phyloP scores from a whole-genome alignment of 208 protist species.

The Leishmania aethiopica region DNA sequence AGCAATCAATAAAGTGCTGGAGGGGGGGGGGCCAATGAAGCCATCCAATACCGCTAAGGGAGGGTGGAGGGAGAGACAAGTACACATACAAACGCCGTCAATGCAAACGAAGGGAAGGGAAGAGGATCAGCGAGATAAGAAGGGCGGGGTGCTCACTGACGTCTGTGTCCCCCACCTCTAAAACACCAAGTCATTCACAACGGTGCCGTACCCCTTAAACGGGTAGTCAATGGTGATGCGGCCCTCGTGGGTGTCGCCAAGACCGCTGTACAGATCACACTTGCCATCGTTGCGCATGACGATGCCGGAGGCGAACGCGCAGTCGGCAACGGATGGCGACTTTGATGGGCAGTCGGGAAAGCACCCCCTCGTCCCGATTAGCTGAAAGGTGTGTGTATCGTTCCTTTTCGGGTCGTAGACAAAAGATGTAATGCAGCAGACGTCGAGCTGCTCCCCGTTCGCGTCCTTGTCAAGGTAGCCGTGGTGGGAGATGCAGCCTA shows the following conservation, averaged over 20 bases:
- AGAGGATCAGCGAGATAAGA: neutral
- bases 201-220: constrained; percentile 53
- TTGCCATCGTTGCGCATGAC: constrained; percentile 66
- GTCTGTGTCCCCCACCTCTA: neutral
- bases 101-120: neutral
- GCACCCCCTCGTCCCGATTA: constrained; percentile 47
- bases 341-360: constrained; percentile 42
- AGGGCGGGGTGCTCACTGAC: neutral
- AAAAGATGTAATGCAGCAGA: constrained; percentile 46
- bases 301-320: constrained; percentile 64
- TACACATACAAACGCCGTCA: neutral
- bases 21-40: neutral
- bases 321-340: constrained; percentile 33
- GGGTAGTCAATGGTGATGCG: constrained; percentile 77
- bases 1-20: neutral
- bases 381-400: constrained; percentile 31
- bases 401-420: constrained; percentile 34
- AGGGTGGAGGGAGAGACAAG: neutral
- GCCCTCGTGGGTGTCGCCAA: constrained; percentile 58
- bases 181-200: constrained; percentile 29
- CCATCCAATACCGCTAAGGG: neutral
- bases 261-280: constrained; percentile 71
- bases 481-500: constrained; percentile 53
- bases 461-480: constrained; percentile 31
- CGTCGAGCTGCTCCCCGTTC: constrained; percentile 22